Percentiles rank a stretch among this genome's conserved stretches.
Conservation (phyloP, 495 filamentous ascomycete genomes). For the Xylaria acuta region DNA sequence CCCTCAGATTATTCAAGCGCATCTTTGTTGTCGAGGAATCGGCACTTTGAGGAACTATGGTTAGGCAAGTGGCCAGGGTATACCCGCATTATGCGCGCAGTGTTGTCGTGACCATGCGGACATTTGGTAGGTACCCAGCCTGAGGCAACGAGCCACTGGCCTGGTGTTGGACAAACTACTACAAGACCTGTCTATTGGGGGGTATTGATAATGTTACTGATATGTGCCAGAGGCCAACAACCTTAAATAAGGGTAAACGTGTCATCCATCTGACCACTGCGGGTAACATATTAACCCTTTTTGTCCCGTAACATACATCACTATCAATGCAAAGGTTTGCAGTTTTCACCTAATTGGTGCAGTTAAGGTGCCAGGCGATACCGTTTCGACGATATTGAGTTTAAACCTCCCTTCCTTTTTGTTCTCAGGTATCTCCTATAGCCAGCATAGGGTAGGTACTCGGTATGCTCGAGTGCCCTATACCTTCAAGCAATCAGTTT, state of each 20-base stretch:
- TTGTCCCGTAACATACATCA: background rate
- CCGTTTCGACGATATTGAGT: background rate
- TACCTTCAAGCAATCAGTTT: background rate
- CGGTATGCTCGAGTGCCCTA: background rate
- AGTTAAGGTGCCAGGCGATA: background rate
- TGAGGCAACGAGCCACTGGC: background rate
- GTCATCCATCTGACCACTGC: background rate
- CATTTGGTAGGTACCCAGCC: background rate
- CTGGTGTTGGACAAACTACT: background rate
- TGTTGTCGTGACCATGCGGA: background rate
- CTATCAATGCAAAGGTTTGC: background rate
- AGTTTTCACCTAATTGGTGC: background rate
- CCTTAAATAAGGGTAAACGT: background rate
- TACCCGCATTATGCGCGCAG: background rate
- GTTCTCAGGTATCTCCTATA: background rate
- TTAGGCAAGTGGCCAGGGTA: background rate
- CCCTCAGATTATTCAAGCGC: background rate
- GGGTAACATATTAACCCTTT: background rate
- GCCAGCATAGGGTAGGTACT: background rate
- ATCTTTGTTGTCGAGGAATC: background rate
- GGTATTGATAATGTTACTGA: background rate
- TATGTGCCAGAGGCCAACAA: background rate
- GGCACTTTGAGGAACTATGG: background rate
- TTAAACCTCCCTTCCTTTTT: background rate
- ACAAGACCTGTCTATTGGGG: background rate